Evolutionary conservation across 805 yeast genomes (phyloP), one percentile per base, ranked within the genome.

Genomic region (Debaryomyces castellii): DNA sequence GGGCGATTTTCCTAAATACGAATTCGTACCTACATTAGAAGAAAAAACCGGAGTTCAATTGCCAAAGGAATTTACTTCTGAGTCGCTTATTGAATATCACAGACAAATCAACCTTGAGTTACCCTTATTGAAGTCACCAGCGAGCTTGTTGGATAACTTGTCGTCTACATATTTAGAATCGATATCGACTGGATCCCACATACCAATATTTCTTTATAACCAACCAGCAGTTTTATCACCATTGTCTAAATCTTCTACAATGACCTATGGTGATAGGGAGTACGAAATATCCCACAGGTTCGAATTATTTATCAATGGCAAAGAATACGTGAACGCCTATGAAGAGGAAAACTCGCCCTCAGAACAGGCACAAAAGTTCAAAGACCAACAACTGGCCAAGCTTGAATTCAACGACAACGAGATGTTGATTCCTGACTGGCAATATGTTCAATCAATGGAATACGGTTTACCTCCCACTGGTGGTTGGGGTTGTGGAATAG

Each of bases 381-480:
- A 65, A 47, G 51, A 61, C 3, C 97, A 92, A 58, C 78, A 77
- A 38, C 47, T 51, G 3, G 66, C 77, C 27, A 78, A 78, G 42
- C 66, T 62, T 1, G 67, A 70, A 6, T 77, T 59, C 45, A 65
- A 75, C 3, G 95, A 87, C 55, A 54, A 59, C 4, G 96, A 89
- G 49, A 64, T 82, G 4, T 69, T 85, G 30, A 60, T 85, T 0
- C 88, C 95, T 0, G 99, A 94, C 61, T 67, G 78, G 56, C 73
- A 74, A 40, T 94, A 81, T 60, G 80, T 90, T 1, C 75, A 78
- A 36, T 79, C 84, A 12, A 83, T 94, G 91, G 92, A 89, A 59
- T 88, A 85, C 77, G 98, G 96, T 1, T 77, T 94, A 69, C 97
- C 98, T 3, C 99, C 99, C 1, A 92, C 97, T 3, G 98, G 96